Conservation (phyloP, 2,329 filamentous ascomycete species). For the Aspergillus viridinutans region DNA sequence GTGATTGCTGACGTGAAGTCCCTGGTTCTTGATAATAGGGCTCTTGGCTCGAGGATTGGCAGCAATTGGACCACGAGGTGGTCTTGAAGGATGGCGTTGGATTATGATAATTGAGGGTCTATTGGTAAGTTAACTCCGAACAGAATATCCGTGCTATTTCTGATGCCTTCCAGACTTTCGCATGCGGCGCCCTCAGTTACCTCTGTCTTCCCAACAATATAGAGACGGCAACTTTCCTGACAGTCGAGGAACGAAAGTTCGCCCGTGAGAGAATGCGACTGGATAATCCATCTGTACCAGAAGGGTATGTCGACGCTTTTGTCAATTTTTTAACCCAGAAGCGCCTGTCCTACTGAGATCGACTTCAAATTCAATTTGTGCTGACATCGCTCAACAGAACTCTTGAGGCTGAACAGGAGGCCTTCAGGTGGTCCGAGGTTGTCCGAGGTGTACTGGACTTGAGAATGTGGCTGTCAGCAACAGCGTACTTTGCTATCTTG, state of each 20-base stretch:
- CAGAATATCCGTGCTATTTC: background rate
- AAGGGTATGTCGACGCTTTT: constrained; percentile 20
- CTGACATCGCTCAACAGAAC: constrained; percentile 8
- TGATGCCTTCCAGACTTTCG: constrained; percentile 45
- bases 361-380: background rate
- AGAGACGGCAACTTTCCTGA: constrained; percentile 53
- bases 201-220: constrained; percentile 55
- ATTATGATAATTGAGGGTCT: constrained; percentile 59
- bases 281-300: constrained; percentile 26
- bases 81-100: constrained; percentile 57
- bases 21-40: constrained; percentile 25
- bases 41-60: constrained; percentile 59
- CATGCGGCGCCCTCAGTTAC: constrained; percentile 50
- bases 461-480: constrained; percentile 61
- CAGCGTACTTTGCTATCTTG: constrained; percentile 57
- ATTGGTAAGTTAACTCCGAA: constrained; percentile 18
- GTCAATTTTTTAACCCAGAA: background rate
- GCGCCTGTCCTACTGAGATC: background rate
- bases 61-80: constrained; percentile 54
- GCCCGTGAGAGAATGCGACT: constrained; percentile 45
- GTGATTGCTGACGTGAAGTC: background rate
- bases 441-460: constrained; percentile 56
- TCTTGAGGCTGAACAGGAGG: constrained; percentile 36
- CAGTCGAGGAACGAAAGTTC: constrained; percentile 48
- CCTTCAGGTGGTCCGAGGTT: constrained; percentile 60